Conservation (phyloP, 2,329 filamentous ascomycete species). For the Colletotrichum euphorbiae region DNA sequence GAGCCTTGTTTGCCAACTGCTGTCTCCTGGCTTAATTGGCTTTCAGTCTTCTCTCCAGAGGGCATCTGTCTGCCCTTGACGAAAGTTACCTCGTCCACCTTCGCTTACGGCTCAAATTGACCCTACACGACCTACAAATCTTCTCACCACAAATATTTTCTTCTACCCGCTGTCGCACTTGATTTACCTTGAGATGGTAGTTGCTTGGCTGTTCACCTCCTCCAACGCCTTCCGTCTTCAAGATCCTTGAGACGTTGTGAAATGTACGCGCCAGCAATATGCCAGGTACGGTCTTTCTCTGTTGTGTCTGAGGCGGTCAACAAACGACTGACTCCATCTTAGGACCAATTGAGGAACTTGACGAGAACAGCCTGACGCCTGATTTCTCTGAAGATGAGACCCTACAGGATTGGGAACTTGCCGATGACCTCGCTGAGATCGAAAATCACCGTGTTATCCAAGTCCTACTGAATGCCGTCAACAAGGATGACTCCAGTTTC, state of each 20-base stretch:
- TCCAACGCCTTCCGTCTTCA: no score
- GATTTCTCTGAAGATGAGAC: neutral
- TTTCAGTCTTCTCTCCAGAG: no score
- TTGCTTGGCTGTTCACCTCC: neutral
- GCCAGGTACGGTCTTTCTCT: neutral
- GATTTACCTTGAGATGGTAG: neutral
- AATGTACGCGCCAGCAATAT: neutral
- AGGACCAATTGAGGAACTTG: neutral
- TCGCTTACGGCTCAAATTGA: no score
- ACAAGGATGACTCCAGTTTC: neutral
- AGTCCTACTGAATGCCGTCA: neutral
- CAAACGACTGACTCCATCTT: neutral
- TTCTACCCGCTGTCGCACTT: no score
- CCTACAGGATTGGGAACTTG: neutral
- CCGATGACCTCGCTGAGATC: neutral
- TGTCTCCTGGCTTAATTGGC: no score
- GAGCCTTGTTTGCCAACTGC: no score
- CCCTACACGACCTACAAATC: no score
- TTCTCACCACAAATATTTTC: no score
- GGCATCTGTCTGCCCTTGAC: no score
- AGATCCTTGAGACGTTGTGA: neutral
- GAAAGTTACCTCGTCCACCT: no score
- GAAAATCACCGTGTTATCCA: neutral
- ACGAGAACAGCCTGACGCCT: neutral
- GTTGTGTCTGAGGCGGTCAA: neutral